Evolutionary conservation across 2,329 filamentous ascomycete genomes (phyloP).

Genomic region (Didymella lethalis): DNA sequence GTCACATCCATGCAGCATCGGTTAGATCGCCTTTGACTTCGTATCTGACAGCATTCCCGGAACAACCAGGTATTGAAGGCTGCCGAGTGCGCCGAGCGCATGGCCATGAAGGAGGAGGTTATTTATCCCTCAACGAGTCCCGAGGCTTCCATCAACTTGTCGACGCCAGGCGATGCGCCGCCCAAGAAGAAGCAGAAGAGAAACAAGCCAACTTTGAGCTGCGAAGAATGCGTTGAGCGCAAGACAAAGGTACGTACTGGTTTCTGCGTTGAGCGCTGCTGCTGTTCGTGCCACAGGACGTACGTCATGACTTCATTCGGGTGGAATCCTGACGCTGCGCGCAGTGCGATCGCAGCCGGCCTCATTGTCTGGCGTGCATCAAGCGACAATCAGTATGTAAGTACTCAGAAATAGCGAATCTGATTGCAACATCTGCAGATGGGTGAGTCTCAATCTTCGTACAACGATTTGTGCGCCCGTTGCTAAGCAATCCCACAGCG

Average conservation of each 20-base stretch:
- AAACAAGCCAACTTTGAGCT: slow-evolving; percentile 83
- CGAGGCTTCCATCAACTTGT: slow-evolving; percentile 24
- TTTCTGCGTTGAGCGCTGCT: slow-evolving; percentile 2
- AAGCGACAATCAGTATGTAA: slow-evolving; percentile 78
- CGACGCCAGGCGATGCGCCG: slow-evolving; percentile 39
- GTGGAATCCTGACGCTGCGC: slow-evolving; percentile 22
- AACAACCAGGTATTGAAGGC: slow-evolving; percentile 1
- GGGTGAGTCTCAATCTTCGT: slow-evolving; percentile 53
- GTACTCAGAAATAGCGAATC: slow-evolving; percentile 78
- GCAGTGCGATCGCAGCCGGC: slow-evolving; percentile 77
- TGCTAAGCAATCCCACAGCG: slow-evolving; percentile 38
- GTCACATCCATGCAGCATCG: slow-evolving; percentile 30
- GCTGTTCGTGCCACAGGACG: not conserved
- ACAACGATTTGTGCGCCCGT: slow-evolving; percentile 18
- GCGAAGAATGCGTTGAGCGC: slow-evolving; percentile 79
- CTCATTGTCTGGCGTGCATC: slow-evolving; percentile 65
- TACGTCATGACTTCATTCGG: slow-evolving; percentile 11
- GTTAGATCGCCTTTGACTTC: slow-evolving; percentile 10
- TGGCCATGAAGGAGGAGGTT: slow-evolving; percentile 24
- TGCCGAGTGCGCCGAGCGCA: slow-evolving; percentile 17
- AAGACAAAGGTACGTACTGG: slow-evolving; percentile 73
- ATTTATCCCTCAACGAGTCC: slow-evolving; percentile 33
- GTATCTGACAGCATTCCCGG: slow-evolving; percentile 14
- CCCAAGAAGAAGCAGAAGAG: slow-evolving; percentile 78
- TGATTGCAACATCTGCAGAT: slow-evolving; percentile 67